These are phyloP conservation scores for Plasmodium relictum DNA, from an alignment of 169 alveolate genomes.

Conservation along the genomic window DNA sequence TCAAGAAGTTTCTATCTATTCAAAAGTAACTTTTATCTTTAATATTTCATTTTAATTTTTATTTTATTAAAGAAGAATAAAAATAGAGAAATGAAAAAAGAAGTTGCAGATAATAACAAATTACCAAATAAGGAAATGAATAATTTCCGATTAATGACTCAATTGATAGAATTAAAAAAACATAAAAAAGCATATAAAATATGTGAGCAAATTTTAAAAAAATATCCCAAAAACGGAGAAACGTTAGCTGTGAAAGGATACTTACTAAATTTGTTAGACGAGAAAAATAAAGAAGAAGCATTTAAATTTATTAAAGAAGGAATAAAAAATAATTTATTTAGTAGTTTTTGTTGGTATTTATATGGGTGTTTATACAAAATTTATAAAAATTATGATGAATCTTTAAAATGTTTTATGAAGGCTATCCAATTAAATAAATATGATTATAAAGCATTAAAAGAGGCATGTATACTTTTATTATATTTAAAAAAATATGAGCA, in stretches of 20 bases:
- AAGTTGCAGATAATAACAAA: slow-evolving; percentile 21
- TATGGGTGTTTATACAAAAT: slow-evolving; percentile 73
- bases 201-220: slow-evolving; percentile 72
- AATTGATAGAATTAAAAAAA: slow-evolving; percentile 67
- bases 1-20: too few species aligned
- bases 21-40: too few species aligned
- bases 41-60: not conserved
- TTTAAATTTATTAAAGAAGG: slow-evolving; percentile 71
- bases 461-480: slow-evolving; percentile 41
- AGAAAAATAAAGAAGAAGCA: slow-evolving; percentile 70
- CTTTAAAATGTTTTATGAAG: slow-evolving; percentile 66
- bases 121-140: slow-evolving; percentile 56
- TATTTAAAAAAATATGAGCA: slow-evolving; percentile 60
- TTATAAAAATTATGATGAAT: slow-evolving; percentile 68
- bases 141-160: slow-evolving; percentile 67
- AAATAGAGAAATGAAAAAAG: slow-evolving; percentile 29
- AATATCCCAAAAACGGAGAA: slow-evolving; percentile 69
- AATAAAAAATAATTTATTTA: slow-evolving; percentile 58
- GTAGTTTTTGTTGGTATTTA: slow-evolving; percentile 77
- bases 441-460: slow-evolving; percentile 70
- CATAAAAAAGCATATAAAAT: slow-evolving; percentile 67
- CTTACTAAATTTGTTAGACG: slow-evolving; percentile 46
- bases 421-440: slow-evolving; percentile 34
- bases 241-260: slow-evolving; percentile 70
- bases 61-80: not conserved